Conservation (phyloP, 2,329 filamentous ascomycete species). For the Aspergillus tamarii region DNA sequence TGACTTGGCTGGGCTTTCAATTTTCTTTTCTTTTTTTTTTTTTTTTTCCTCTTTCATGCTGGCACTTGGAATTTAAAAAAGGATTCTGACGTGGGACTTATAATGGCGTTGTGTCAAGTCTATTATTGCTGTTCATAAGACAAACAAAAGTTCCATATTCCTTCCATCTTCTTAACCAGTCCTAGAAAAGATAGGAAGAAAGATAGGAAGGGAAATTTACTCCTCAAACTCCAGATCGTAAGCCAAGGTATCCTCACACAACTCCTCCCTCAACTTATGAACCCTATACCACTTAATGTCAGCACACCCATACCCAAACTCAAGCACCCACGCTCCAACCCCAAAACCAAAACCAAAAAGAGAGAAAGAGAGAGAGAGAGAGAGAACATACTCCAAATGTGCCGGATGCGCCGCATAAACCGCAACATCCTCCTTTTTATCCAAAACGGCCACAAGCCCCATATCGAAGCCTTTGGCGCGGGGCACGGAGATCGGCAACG, state of each 20-base stretch:
- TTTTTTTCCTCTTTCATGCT: conserved; percentile 20
- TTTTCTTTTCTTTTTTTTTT: neutral
- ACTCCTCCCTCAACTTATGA: conserved; percentile 43
- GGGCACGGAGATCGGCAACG: conserved; percentile 44
- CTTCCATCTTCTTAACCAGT: neutral
- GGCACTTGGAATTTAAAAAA: conserved; percentile 1
- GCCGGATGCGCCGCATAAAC: conserved; percentile 51
- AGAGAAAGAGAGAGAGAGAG: conserved; percentile 11
- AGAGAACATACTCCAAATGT: conserved; percentile 46
- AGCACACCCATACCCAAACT: too few relatives aligned
- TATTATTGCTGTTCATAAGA: conserved; percentile 1
- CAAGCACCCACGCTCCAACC: too few relatives aligned
- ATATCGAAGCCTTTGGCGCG: conserved; percentile 51
- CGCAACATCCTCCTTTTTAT: conserved; percentile 46
- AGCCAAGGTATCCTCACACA: conserved; percentile 47
- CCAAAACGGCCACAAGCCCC: conserved; percentile 51
- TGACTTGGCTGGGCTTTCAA: conserved; percentile 10
- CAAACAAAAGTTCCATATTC: conserved; percentile 9
- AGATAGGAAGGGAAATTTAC: neutral
- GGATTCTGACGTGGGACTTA: conserved; percentile 5
- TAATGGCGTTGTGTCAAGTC: conserved; percentile 1
- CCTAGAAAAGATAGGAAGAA: neutral
- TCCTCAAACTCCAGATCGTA: conserved; percentile 45
- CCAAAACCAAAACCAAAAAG: neutral
- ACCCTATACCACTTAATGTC: conserved; percentile 30